Base-by-base conservation (phyloP, 495 filamentous ascomycete species). In the Penicillium salamii region DNA sequence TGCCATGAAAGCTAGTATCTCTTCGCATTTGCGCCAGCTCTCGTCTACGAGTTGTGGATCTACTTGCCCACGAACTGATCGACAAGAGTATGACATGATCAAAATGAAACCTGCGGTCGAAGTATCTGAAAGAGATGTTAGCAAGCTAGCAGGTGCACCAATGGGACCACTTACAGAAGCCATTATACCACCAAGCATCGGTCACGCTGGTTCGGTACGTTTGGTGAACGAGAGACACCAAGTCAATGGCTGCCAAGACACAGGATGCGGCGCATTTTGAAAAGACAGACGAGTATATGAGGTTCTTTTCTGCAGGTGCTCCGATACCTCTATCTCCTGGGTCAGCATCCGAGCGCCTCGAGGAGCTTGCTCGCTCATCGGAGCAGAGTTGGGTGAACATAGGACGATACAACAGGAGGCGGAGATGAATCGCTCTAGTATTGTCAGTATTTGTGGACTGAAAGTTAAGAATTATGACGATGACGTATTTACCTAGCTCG, bases 151-250 rank as follows among this genome's bases (percentile, higher is more conserved):
- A 14, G 0, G 6, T 1, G 23, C 15, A 13, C 9, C 6, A n/a
- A 33, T 37, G 7, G 7, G 14, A 8, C 5, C 6, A 49, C 69
- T n/a, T 58, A 76, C 72, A 77, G 14, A 74, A 68, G 2, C 65
- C 69, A 55, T 72, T 72, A 48, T 72, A 76, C 70, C 74, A 77
- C 74, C 74, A 77, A 3, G 72, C 65, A 29, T 67, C 69, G 12
- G 73, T 70, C 3, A 53, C 41, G 5, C 59, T 53, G 3, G 73
- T 73, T 14, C 45, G 54, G 36, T 74, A 74, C 5, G 71, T 74
- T 12, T 60, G 48, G 39, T 69, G 57, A 3, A 74, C 57, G 11
- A 71, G 55, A 1, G 64, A 66, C 3, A 73, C 62, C 1, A 77
- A 51, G 17, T 75, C 70, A 17, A 71, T 57, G 2, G 72, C 74